Percentiles rank a stretch among this genome's conserved stretches.
phyloP scores from a whole-genome alignment of 2,329 filamentous ascomycete genomes.

The Xylaria polymorpha region DNA sequence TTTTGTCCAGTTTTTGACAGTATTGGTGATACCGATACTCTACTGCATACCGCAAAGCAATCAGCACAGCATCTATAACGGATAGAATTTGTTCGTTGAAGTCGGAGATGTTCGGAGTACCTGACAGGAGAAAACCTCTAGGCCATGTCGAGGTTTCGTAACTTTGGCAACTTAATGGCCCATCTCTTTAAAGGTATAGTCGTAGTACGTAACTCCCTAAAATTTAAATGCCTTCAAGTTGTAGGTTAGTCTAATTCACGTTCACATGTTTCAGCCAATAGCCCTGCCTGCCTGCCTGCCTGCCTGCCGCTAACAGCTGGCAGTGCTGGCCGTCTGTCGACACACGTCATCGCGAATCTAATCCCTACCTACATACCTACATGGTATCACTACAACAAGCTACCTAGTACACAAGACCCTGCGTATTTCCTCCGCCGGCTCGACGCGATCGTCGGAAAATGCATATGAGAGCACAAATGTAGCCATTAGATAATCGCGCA shows the following conservation, averaged over 20 bases:
- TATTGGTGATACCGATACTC: neutral
- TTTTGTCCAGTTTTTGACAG: constrained; percentile 3
- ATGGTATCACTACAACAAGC: too few species aligned
- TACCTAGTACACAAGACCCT: neutral
- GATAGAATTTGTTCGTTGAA: neutral
- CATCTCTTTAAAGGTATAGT: neutral
- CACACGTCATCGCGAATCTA: constrained; percentile 35
- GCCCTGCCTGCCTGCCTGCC: constrained; percentile 3
- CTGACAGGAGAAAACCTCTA: neutral
- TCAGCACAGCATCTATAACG: neutral
- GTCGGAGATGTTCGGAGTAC: neutral
- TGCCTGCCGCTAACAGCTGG: constrained; percentile 17
- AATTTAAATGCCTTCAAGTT: too few species aligned
- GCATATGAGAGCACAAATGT: constrained; percentile 41
- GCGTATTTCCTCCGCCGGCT: neutral
- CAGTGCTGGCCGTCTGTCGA: neutral
- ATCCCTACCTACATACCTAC: neutral
- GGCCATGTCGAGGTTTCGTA: neutral
- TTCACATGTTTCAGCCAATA: constrained; percentile 2
- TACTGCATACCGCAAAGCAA: neutral
- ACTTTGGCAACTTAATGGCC: neutral
- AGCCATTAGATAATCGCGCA: constrained; percentile 42
- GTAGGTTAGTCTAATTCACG: neutral
- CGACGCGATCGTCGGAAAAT: constrained; percentile 8
- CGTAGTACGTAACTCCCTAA: neutral